Conservation (phyloP, 306 rosid genomes). For the Vigna reflexopilosa region DNA sequence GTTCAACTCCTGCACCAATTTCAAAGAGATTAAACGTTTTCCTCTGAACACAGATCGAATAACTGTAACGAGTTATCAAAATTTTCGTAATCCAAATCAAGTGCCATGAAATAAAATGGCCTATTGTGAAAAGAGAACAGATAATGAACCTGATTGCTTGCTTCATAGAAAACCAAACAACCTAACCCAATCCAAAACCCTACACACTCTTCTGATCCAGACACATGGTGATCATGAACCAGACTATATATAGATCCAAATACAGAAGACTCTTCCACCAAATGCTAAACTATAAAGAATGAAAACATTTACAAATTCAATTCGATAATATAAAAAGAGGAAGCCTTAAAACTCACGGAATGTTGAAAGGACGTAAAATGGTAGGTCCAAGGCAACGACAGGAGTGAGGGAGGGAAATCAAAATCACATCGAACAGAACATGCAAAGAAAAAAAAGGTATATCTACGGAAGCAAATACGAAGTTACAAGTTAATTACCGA, state of each 20-base stretch:
- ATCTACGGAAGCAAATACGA: neutral
- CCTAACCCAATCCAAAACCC: conserved; percentile 52
- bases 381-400: conserved; percentile 56
- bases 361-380: conserved; percentile 50
- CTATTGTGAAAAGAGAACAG: conserved; percentile 10
- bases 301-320: neutral
- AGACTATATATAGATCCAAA: conserved; percentile 50
- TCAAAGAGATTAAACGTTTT: conserved; percentile 21
- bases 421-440: conserved; percentile 49
- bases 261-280: conserved; percentile 33
- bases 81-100: conserved; percentile 17
- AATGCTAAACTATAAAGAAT: conserved; percentile 19
- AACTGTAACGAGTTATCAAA: neutral
- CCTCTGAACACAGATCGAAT: neutral
- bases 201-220: conserved; percentile 46
- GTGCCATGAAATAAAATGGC: conserved; percentile 7
- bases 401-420: conserved; percentile 37
- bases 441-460: neutral
- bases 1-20: conserved; percentile 47
- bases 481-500: too few species aligned
- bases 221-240: conserved; percentile 41
- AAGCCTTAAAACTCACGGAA: conserved; percentile 66
- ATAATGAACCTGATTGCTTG: conserved; percentile 41
- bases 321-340: neutral
- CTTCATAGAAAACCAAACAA: conserved; percentile 34